Evolutionary conservation across 768 basidiomycete genomes (phyloP).

Genomic region (Sporobolomyces phaffii): DNA sequence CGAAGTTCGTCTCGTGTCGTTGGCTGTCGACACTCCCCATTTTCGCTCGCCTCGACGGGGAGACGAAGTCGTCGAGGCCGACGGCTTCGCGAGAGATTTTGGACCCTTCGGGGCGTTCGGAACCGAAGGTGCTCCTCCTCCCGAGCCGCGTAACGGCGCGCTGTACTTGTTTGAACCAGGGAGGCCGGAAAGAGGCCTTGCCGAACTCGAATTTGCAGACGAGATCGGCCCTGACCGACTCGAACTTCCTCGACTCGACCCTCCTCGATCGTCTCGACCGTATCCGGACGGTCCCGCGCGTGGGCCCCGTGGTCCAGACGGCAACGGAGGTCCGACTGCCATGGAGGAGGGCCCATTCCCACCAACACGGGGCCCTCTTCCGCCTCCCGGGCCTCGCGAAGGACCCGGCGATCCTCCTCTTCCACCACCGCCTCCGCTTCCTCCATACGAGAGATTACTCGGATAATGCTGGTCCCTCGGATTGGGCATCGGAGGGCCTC

Average conservation of each 20-base stretch:
- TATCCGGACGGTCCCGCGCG: background rate
- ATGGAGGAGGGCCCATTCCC: background rate
- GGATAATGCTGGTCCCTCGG: background rate
- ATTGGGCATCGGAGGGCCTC: background rate
- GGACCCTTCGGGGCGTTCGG: slow-evolving; percentile 32
- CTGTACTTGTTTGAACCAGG: slow-evolving; percentile 4
- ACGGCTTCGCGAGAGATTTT: background rate
- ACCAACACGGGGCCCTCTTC: background rate
- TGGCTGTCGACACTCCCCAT: slow-evolving; percentile 1
- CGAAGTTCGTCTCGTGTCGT: background rate
- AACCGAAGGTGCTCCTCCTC: background rate
- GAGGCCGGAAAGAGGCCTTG: slow-evolving; percentile 9
- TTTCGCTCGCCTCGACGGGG: slow-evolving; percentile 21
- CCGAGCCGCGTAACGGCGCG: background rate
- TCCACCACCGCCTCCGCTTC: background rate
- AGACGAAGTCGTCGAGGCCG: background rate
- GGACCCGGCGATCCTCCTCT: slow-evolving; percentile 7
- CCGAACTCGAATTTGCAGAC: background rate
- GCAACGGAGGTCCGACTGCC: background rate
- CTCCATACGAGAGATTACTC: background rate
- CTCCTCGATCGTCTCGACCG: slow-evolving; percentile 1
- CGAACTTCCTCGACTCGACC: background rate
- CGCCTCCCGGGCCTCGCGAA: background rate
- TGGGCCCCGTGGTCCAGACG: slow-evolving; percentile 7
- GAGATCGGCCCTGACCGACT: background rate